phyloP scores from a whole-genome alignment of 169 alveolate genomes.

The Pseudocohnilembus persalinus region DNA sequence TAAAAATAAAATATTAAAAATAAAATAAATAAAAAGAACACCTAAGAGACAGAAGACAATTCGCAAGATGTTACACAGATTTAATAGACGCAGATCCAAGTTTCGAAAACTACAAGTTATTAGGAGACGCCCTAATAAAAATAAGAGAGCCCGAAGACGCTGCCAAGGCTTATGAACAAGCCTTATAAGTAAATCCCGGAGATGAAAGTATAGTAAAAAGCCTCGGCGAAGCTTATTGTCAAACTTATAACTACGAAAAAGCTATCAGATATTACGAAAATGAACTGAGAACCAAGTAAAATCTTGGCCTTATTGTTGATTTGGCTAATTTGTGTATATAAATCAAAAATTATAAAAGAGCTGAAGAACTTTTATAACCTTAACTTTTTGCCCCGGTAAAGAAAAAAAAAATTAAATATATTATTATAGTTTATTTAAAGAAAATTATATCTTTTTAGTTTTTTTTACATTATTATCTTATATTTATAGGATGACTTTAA shows the following conservation, averaged over 20 bases:
- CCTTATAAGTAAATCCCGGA: slow-evolving; percentile 65
- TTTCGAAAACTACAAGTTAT: slow-evolving; percentile 76
- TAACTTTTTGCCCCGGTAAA: slow-evolving; percentile 9
- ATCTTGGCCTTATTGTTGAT: slow-evolving; percentile 71
- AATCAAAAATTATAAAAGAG: slow-evolving; percentile 72
- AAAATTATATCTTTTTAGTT: too few relatives aligned
- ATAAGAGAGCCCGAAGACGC: slow-evolving; percentile 91
- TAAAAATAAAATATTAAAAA: too few relatives aligned
- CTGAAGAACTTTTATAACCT: slow-evolving; percentile 54
- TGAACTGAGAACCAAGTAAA: slow-evolving; percentile 62
- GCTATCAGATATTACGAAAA: slow-evolving; percentile 86
- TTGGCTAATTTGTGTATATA: slow-evolving; percentile 72
- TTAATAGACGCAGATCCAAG: slow-evolving; percentile 73
- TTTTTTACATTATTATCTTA: too few relatives aligned
- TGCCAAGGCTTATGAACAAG: slow-evolving; percentile 82
- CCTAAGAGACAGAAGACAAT: slow-evolving; percentile 84
- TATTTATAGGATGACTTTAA: slow-evolving; percentile 31
- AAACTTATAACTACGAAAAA: slow-evolving; percentile 88
- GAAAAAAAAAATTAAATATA: too few relatives aligned
- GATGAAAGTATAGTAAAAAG: slow-evolving; percentile 72
- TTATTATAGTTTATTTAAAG: too few relatives aligned
- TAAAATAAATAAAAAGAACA: slow-evolving; percentile 53
- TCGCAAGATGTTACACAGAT: slow-evolving; percentile 84
- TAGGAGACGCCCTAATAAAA: slow-evolving; percentile 89
- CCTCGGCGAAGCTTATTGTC: slow-evolving; percentile 82